A percentile compares a stretch with the other conserved stretches of the same genome.
Evolutionary conservation across 1,284 basidiomycete genomes (phyloP).

Genomic region (Leccinum laetum): DNA sequence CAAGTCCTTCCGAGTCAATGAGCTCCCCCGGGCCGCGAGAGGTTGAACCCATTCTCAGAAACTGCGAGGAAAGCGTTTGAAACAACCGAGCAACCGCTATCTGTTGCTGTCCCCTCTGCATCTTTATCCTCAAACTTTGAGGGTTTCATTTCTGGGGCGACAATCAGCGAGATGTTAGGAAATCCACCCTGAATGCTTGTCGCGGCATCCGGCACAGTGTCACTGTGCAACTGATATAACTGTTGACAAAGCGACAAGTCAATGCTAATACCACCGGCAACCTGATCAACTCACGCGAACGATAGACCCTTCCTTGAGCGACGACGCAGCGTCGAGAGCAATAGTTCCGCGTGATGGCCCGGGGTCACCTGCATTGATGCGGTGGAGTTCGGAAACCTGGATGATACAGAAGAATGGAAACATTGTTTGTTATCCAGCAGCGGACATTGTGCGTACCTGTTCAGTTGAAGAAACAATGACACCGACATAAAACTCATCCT

Average conservation of each 20-base stretch:
- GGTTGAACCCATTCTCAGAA: slow-evolving; percentile 60
- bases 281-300: slow-evolving; percentile 54
- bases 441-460: slow-evolving; percentile 8
- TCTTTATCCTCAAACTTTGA: not conserved
- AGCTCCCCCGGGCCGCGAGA: slow-evolving; percentile 21
- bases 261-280: not conserved
- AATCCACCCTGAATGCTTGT: not conserved
- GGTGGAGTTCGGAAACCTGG: slow-evolving; percentile 48
- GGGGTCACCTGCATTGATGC: slow-evolving; percentile 71
- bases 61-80: slow-evolving; percentile 47
- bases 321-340: slow-evolving; percentile 63
- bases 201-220: not conserved
- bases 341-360: slow-evolving; percentile 71
- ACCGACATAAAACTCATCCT: slow-evolving; percentile 70
- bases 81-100: slow-evolving; percentile 21
- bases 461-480: slow-evolving; percentile 33
- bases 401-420: not conserved
- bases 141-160: slow-evolving; percentile 17
- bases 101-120: slow-evolving; percentile 3
- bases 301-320: slow-evolving; percentile 53
- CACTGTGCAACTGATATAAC: slow-evolving; percentile 20
- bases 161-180: slow-evolving; percentile 22
- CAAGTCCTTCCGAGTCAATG: slow-evolving; percentile 27
- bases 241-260: slow-evolving; percentile 1
- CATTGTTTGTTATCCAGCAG: not conserved